Evolutionary conservation across 148 eudicot species (phyloP).

Genomic region (Chenopodium album): DNA sequence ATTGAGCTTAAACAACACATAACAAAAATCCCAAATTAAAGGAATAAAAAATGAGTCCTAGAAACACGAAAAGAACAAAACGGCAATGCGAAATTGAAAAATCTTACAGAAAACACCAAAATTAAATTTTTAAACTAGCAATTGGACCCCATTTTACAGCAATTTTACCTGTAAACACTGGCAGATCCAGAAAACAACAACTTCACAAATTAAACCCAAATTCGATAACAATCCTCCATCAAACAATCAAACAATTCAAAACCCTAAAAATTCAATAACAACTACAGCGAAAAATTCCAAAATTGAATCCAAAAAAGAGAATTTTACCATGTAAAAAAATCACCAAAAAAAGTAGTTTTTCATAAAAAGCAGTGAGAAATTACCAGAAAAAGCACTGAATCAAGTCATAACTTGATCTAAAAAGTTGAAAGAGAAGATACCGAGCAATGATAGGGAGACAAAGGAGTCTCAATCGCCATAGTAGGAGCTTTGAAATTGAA

Average conservation of each 20-base stretch:
- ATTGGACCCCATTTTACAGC: background rate
- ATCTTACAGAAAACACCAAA: background rate
- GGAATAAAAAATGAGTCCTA: background rate
- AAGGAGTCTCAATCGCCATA: constrained; percentile 25
- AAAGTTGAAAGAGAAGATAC: constrained; percentile 27
- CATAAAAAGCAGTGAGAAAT: constrained; percentile 15
- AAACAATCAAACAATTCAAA: background rate
- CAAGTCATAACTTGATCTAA: constrained; percentile 42
- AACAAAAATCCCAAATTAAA: background rate
- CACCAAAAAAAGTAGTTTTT: background rate
- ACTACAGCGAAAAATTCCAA: background rate
- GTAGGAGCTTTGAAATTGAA: background rate
- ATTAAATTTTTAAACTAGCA: background rate
- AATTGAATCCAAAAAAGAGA: constrained; percentile 8
- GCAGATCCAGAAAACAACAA: background rate
- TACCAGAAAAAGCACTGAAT: constrained; percentile 33
- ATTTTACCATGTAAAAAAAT: background rate
- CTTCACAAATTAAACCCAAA: background rate
- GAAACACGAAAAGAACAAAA: background rate
- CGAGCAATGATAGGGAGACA: constrained; percentile 22
- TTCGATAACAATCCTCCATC: background rate
- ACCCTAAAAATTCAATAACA: background rate
- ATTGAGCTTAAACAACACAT: background rate
- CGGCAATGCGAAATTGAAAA: background rate
- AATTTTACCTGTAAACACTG: background rate